Base-by-base conservation (phyloP, 2,329 filamentous ascomycete genomes). In the Fusarium zealandicum region DNA sequence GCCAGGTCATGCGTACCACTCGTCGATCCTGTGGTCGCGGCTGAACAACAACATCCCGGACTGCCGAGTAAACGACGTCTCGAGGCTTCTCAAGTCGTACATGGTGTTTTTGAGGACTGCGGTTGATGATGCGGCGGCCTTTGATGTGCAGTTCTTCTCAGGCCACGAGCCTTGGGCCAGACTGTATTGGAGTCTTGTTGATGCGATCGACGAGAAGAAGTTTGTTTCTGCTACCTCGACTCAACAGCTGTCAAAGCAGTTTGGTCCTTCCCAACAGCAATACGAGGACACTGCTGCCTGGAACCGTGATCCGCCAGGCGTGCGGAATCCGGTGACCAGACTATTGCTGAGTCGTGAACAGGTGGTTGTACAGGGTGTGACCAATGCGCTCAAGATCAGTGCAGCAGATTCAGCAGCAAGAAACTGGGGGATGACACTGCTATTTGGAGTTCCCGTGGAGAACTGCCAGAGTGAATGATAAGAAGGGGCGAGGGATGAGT, bases 11-110 rank as follows among this genome's bases (percentile, higher is more conserved):
- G 58, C 62, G 3, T 73, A 73, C 44, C 71, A 73, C 53, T 54
- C 58, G 9, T 69, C 71, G 3, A 44, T 55, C 2, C 57, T 73
- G 8, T 73, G 71, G 70, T 62, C 50, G n/a, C 51, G 54, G 6
- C 51, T 66, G 36, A 70, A 67, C 41, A 54, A 57, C 33, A 71
- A 73, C 45, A 54, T 67, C 6, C 43, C 59, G 3, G 69, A 73
- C 57, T 73, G 71, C 47, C 68, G 69, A 6, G 49, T 62, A 35
- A 73, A 73, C 48, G 71, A 73, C 35, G 66, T 68, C 2, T 44
- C 69, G n/a, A 62, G 70, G 8, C 58, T 73, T n/a, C 20, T 67
- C 6, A 70, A 68, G 54, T 52, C 64, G 9, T 73, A 73, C 39
- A 25, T 72, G 28, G 33, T 54, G 7, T 73, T 73, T 28, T 58